These are phyloP conservation scores for Protostelium mycophagum DNA, from an alignment of 78 protist genomes.

Conservation along the genomic window DNA sequence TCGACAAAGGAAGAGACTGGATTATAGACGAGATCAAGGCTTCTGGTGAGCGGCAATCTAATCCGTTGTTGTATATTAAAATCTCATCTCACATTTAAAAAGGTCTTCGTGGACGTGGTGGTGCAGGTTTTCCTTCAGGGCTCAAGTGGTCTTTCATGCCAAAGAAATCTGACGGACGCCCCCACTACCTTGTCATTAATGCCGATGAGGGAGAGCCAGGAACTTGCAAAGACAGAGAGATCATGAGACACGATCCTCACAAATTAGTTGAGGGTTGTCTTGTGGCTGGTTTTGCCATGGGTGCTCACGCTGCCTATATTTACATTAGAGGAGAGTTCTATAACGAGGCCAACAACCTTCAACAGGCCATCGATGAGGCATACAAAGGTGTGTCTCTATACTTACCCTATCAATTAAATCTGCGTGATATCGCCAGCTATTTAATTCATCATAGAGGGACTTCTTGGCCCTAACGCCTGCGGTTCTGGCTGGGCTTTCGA, in stretches of 20 bases:
- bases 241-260: constrained; percentile 99
- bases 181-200: constrained; percentile 96
- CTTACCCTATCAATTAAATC: background rate
- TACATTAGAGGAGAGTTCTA: constrained; percentile 96
- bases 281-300: constrained; percentile 96
- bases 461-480: constrained; percentile 94
- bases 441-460: constrained; percentile 48
- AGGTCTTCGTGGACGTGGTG: constrained; percentile 94
- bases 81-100: background rate
- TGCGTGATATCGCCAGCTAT: background rate
- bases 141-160: constrained; percentile 91
- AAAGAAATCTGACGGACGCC: constrained; percentile 69
- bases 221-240: constrained; percentile 99
- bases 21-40: constrained; percentile 88
- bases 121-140: constrained; percentile 99
- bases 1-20: constrained; percentile 75
- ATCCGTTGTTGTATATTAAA: too few species aligned
- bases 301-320: constrained; percentile 96
- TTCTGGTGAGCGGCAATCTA: constrained; percentile 60
- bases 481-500: constrained; percentile 93
- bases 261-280: constrained; percentile 96
- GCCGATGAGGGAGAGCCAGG: constrained; percentile 99
- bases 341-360: constrained; percentile 65
- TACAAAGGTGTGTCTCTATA: constrained; percentile 48
- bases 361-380: constrained; percentile 93